Percentiles rank a stretch among this genome's conserved stretches.
Conservation (phyloP, 2,329 filamentous ascomycete species). For the Calonectria naviculata region DNA sequence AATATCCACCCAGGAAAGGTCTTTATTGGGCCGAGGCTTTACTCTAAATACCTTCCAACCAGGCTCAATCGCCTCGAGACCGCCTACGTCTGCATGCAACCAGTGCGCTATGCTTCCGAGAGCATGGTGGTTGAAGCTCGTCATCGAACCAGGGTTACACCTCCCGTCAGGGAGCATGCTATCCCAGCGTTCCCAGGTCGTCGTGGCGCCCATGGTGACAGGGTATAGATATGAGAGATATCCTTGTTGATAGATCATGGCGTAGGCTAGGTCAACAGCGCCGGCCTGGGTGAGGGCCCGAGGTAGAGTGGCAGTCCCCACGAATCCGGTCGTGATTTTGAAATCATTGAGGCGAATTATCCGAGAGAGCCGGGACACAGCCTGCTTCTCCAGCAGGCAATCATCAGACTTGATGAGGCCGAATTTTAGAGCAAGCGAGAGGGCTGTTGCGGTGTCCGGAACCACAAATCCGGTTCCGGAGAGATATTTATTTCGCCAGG, state of each 20-base stretch:
- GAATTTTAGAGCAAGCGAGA: background rate
- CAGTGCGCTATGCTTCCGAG: background rate
- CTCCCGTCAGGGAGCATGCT: background rate
- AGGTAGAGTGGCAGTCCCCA: background rate
- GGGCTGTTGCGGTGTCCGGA: background rate
- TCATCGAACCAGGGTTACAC: background rate
- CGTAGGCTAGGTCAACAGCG: background rate
- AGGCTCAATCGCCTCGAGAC: background rate
- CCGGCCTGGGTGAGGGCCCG: background rate
- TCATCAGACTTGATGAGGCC: background rate
- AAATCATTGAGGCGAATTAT: background rate
- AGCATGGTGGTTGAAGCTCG: background rate
- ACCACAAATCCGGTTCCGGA: background rate
- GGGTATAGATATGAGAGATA: background rate
- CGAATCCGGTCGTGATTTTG: background rate
- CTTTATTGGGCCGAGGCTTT: background rate
- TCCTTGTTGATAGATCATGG: background rate
- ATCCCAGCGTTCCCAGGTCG: background rate
- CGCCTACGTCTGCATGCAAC: background rate
- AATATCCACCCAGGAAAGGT: background rate
- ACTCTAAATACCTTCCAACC: background rate
- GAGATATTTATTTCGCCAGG: background rate
- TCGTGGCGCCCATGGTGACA: background rate
- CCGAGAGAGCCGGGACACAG: background rate
- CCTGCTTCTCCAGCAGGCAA: background rate